Evolutionary conservation across 2,329 filamentous ascomycete species (phyloP).

Genomic region (Periconia macrospinosa): DNA sequence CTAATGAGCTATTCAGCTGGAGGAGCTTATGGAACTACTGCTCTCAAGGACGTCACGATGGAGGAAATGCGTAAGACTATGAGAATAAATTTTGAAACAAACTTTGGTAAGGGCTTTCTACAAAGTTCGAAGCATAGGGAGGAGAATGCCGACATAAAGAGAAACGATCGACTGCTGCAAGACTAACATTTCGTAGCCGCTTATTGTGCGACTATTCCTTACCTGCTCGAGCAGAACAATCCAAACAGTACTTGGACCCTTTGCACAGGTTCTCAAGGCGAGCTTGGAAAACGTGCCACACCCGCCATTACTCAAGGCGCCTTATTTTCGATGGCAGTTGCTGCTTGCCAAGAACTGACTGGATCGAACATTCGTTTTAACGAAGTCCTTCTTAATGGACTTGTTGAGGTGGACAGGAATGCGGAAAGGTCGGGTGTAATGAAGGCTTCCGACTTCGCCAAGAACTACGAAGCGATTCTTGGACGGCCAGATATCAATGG

Average conservation of each 20-base stretch:
- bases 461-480: background rate
- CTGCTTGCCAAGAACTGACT: slow-evolving; percentile 31
- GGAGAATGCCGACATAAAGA: too few relatives aligned
- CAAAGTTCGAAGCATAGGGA: too few relatives aligned
- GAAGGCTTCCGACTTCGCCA: slow-evolving; percentile 6
- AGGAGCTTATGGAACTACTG: too few relatives aligned
- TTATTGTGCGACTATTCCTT: slow-evolving; percentile 8
- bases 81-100: slow-evolving; percentile 2
- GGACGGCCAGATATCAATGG: background rate
- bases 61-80: background rate
- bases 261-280: slow-evolving; percentile 10
- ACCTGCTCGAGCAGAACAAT: slow-evolving; percentile 10
- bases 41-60: background rate
- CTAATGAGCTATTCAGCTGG: too few relatives aligned
- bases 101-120: slow-evolving; percentile 8
- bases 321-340: slow-evolving; percentile 38
- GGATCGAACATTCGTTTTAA: slow-evolving; percentile 44
- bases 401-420: slow-evolving; percentile 5
- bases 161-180: too few relatives aligned
- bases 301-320: slow-evolving; percentile 36
- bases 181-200: slow-evolving; percentile 6
- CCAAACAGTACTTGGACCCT: slow-evolving; percentile 5
- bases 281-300: background rate
- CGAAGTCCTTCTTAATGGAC: slow-evolving; percentile 38
- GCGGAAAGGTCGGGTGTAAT: slow-evolving; percentile 5